phyloP scores from a whole-genome alignment of 2,329 filamentous ascomycete species.

The Diaporthe caulivora region DNA sequence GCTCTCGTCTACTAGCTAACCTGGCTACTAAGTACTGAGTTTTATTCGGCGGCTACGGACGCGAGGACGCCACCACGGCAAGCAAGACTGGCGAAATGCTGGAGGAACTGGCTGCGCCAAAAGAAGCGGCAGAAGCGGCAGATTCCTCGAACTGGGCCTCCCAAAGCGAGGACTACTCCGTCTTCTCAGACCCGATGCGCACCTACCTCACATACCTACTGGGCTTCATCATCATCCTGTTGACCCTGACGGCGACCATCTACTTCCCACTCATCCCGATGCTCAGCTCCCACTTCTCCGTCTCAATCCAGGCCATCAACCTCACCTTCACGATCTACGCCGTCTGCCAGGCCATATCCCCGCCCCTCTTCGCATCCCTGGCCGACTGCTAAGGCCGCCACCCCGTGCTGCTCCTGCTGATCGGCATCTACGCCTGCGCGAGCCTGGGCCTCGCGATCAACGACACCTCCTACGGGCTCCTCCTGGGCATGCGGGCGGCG shows the following conservation, averaged over 20 bases:
- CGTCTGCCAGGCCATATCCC: conserved; percentile 70
- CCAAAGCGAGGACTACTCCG: background rate
- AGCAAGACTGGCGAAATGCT: background rate
- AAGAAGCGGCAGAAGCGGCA: background rate
- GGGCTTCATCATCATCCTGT: conserved; percentile 5
- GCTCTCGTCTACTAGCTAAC: no score
- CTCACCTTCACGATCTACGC: conserved; percentile 66
- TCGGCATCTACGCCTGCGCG: conserved; percentile 64
- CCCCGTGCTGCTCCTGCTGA: conserved; percentile 67
- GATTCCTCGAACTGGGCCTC: background rate
- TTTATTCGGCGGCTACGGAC: background rate
- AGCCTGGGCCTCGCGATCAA: conserved; percentile 66
- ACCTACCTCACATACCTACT: conserved; percentile 7
- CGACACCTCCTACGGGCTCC: conserved; percentile 62
- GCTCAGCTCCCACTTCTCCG: conserved; percentile 47
- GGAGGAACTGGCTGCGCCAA: background rate
- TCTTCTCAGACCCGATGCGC: background rate
- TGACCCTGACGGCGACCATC: conserved; percentile 54
- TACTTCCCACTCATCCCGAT: conserved; percentile 55
- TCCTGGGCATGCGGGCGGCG: conserved; percentile 68
- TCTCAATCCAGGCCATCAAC: conserved; percentile 52
- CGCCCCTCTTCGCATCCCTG: conserved; percentile 68
- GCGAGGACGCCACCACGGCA: background rate
- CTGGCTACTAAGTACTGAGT: background rate
- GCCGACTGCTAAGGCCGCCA: conserved; percentile 68